phyloP scores from a whole-genome alignment of 78 protist genomes.

The Protostelium mycophagum region DNA sequence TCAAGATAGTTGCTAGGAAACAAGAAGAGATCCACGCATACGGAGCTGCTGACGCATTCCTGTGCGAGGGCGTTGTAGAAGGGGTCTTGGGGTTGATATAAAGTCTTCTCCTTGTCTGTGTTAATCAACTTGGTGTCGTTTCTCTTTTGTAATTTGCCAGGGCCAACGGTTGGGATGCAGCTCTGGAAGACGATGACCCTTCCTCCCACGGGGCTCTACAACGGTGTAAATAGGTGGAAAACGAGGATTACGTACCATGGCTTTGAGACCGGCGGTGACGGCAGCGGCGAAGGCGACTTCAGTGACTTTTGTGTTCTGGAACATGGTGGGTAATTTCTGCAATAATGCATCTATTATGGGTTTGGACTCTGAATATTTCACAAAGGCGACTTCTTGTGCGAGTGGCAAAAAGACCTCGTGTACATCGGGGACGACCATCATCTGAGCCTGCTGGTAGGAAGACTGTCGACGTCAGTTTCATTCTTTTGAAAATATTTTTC shows the following conservation, averaged over 20 bases:
- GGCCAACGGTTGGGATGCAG: constrained; percentile 51
- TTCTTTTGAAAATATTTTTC: not conserved
- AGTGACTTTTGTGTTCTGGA: not conserved
- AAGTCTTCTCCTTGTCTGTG: constrained; percentile 34
- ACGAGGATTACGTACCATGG: not conserved
- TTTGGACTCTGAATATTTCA: not conserved
- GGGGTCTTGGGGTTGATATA: constrained; percentile 28
- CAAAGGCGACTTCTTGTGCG: not conserved
- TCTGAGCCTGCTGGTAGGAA: not conserved
- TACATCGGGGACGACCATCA: not conserved
- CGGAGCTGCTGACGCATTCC: constrained; percentile 22
- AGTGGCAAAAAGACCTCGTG: not conserved
- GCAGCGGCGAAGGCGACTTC: not conserved
- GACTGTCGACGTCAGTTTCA: not conserved
- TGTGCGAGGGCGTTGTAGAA: constrained; percentile 62
- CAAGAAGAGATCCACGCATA: constrained; percentile 55
- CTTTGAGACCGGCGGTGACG: not conserved
- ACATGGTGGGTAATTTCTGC: not conserved
- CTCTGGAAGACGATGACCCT: constrained; percentile 35
- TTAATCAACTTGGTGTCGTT: constrained; percentile 29
- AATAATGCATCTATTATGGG: not conserved
- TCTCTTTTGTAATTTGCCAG: constrained; percentile 41
- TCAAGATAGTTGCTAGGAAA: constrained; percentile 24
- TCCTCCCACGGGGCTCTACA: constrained; percentile 35
- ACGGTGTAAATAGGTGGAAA: not conserved